Evolutionary conservation across 1,139 yeast species (phyloP), one percentile per base, ranked within the genome.

Genomic region (Nakaseomyces uthaithaninus): DNA sequence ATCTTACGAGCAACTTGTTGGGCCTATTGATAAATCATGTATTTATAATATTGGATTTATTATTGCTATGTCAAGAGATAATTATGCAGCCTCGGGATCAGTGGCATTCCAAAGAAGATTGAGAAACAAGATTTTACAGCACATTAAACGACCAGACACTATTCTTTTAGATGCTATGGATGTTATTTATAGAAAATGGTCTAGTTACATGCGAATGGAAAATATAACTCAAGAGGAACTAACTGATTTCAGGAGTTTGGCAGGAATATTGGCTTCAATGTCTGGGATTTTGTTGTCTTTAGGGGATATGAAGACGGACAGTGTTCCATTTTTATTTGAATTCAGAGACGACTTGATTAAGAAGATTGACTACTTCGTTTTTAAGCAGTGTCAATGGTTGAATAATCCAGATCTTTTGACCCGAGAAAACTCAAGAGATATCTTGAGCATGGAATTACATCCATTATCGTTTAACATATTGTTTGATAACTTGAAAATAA

Each of bases 31-130:
- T 38, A 37, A 42, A 27, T 36, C 54, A 44, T 44, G 44, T 37
- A 52, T 55, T 4, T 59, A 65, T 22, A 72, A 74, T 45, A 44
- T 66, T 0, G 74, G 68, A 3, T 69, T 84, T 6, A 74, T 77
- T 42, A 54, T 60, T 27, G 62, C 66, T 8, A 67, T 81, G 41
- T 63, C 77, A 8, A 62, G 72, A n/a, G 87, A 80, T 46, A 73
- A 67, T 24, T 66, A 72, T 24, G 75, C 80, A 3, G 77, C 83
- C 39, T 80, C 91, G 0, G 91, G 94, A n/a, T 73, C 80, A 22
- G 83, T 82, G 14, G 87, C 94, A 0, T 68, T 82, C 23, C 91
- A 84, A 54, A 82, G 84, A 54, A 72, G 77, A 44, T 65, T 83
- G 44, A 67, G 75, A 50, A 70, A 71, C 46, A 72, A 66, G 47